A percentile compares a stretch with the other conserved stretches of the same genome.
These are phyloP conservation scores for Solanum bulbocastanum DNA, from an alignment of 257 asterid species.

Conservation along the genomic window DNA sequence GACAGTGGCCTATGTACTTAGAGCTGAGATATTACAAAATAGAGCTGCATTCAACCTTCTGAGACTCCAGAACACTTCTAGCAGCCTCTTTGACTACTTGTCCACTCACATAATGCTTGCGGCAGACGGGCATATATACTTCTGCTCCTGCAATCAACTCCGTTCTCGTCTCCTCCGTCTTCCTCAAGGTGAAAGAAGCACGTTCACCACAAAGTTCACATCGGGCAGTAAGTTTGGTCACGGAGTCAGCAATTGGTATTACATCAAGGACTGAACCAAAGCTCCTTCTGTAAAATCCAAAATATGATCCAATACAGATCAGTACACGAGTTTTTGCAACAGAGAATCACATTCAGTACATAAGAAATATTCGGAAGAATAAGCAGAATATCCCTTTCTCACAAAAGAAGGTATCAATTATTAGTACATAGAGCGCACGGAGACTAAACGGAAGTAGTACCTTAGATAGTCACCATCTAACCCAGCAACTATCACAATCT, in stretches of 20 bases:
- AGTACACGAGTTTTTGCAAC: not conserved
- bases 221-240: conserved; percentile 66
- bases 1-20: not conserved
- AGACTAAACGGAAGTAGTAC: conserved; percentile 19
- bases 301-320: not conserved
- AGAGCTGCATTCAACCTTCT: conserved; percentile 23
- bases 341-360: not conserved
- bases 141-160: conserved; percentile 86
- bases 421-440: not conserved
- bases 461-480: conserved; percentile 95
- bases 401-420: not conserved
- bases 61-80: conserved; percentile 47
- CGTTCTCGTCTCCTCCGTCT: conserved; percentile 64
- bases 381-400: not conserved
- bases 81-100: conserved; percentile 75
- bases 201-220: conserved; percentile 75
- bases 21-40: not conserved
- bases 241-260: conserved; percentile 79
- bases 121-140: conserved; percentile 90
- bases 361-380: not conserved
- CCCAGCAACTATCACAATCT: conserved; percentile 80
- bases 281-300: conserved; percentile 48
- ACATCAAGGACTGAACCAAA: conserved; percentile 81
- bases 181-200: conserved; percentile 77
- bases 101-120: conserved; percentile 81